Conservation (phyloP, 2,329 filamentous ascomycete genomes). For the Berkeleyomyces basicola region DNA sequence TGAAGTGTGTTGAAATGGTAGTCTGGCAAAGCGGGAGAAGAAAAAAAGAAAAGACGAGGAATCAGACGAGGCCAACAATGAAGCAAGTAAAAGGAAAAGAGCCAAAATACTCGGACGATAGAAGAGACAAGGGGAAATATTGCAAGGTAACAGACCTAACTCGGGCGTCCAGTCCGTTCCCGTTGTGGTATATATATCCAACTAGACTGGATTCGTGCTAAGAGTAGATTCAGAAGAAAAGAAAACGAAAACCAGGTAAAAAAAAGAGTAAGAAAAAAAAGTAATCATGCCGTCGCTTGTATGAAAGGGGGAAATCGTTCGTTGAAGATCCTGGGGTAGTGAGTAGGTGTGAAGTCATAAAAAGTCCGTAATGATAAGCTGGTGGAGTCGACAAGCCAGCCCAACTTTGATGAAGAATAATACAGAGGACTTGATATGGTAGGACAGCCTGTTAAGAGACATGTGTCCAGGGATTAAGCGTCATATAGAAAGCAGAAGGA, state of each 20-base stretch:
- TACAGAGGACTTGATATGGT: too few relatives aligned
- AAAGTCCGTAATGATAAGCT: background rate
- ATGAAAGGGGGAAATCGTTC: background rate
- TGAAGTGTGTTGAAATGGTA: background rate
- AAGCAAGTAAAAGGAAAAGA: background rate
- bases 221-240: background rate
- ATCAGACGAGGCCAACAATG: too few relatives aligned
- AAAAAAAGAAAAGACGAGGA: too few relatives aligned
- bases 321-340: conserved; percentile 1
- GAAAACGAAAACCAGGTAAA: background rate
- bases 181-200: background rate
- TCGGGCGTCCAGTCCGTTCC: background rate
- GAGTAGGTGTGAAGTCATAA: background rate
- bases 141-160: background rate
- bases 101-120: background rate
- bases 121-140: background rate
- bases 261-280: background rate
- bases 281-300: background rate
- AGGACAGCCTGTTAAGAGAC: background rate
- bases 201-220: background rate
- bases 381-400: too few relatives aligned
- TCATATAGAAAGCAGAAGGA: background rate
- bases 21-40: background rate
- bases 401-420: too few relatives aligned
- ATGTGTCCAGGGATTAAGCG: background rate